A percentile compares a stretch with the other conserved stretches of the same genome.
Conservation (phyloP, 768 basidiomycete genomes). For the Tulasnella sp. region DNA sequence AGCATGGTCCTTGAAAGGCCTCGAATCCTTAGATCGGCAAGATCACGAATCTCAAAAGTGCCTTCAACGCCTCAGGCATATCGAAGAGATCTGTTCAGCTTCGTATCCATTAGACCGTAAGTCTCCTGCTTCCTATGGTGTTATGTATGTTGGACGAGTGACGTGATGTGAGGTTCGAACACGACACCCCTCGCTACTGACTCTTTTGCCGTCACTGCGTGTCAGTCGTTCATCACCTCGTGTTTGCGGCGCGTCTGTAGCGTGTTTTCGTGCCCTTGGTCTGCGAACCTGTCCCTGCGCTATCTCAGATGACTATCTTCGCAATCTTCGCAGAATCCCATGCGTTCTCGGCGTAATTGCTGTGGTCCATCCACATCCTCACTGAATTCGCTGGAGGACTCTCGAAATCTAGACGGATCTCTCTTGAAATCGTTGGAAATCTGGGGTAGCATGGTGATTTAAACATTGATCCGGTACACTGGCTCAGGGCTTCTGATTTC, state of each 20-base stretch:
- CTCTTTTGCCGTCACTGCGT: background rate
- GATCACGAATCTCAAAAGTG: slow-evolving; percentile 4
- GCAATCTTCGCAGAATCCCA: slow-evolving; percentile 2
- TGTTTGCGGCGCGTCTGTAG: slow-evolving; percentile 9
- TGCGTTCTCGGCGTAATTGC: background rate
- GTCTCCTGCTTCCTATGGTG: background rate
- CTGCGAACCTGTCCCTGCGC: background rate
- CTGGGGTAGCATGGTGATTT: no score
- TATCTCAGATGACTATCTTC: slow-evolving; percentile 1
- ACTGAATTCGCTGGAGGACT: no score
- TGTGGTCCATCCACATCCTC: no score
- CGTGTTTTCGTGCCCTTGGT: slow-evolving; percentile 5
- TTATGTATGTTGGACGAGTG: background rate
- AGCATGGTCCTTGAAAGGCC: slow-evolving; percentile 2
- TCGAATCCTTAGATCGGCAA: slow-evolving; percentile 6
- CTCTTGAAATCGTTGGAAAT: no score
- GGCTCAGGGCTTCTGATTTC: no score
- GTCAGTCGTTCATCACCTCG: background rate
- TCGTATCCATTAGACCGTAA: slow-evolving; percentile 8
- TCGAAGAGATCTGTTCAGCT: slow-evolving; percentile 4
- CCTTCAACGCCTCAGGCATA: slow-evolving; percentile 3
- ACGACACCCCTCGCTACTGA: background rate
- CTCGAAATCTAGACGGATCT: no score
- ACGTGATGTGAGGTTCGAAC: background rate
- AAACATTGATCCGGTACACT: no score